phyloP scores from a whole-genome alignment of 2,329 filamentous ascomycete genomes.

The Hypoxylon sp. region DNA sequence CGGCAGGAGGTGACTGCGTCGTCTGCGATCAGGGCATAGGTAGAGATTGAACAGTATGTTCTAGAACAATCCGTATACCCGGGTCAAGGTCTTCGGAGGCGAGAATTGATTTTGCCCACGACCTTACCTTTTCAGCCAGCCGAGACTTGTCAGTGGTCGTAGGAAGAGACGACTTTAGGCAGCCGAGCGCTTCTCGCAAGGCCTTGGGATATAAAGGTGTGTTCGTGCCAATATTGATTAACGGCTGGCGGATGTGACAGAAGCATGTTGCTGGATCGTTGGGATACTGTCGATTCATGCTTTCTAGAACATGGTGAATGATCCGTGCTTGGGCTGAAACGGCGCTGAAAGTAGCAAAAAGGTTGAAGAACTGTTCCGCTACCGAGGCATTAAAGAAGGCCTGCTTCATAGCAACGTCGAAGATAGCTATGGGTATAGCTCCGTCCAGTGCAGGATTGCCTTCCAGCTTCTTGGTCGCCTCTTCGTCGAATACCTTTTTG shows the following conservation, averaged over 20 bases:
- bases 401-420: constrained; percentile 85
- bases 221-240: constrained; percentile 72
- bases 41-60: constrained; percentile 58
- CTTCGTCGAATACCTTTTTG: constrained; percentile 61
- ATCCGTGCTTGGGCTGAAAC: constrained; percentile 74
- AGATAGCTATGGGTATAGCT: constrained; percentile 93
- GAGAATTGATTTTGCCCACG: constrained; percentile 68
- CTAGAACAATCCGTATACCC: constrained; percentile 66
- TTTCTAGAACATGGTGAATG: constrained; percentile 77
- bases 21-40: constrained; percentile 41
- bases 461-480: constrained; percentile 65
- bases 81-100: constrained; percentile 63
- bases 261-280: constrained; percentile 72
- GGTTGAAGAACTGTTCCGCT: constrained; percentile 81
- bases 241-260: constrained; percentile 77
- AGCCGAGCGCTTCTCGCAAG: constrained; percentile 72
- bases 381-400: constrained; percentile 74
- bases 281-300: constrained; percentile 70
- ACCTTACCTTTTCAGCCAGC: constrained; percentile 61
- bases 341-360: constrained; percentile 77
- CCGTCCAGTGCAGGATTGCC: constrained; percentile 87
- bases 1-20: not conserved
- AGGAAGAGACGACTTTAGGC: constrained; percentile 65
- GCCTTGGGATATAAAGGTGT: constrained; percentile 79
- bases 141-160: constrained; percentile 59